Evolutionary conservation across 1,284 basidiomycete species (phyloP), one percentile per base, ranked within the genome.

Genomic region (Garcileccinum viscosum): DNA sequence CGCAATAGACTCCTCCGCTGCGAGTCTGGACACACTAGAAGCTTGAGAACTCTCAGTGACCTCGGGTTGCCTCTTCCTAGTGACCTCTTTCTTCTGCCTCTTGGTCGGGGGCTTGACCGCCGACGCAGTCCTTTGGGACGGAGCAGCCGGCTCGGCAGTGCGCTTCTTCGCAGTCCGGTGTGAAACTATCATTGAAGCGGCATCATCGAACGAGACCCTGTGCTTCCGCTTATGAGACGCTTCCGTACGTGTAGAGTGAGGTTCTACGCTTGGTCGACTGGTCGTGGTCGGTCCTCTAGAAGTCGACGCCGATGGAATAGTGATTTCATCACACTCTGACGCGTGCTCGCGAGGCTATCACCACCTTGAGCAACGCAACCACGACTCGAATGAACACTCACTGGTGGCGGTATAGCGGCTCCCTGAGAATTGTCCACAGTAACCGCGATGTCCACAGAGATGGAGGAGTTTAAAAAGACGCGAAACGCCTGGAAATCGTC

Each of bases 401-500:
- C 62, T 4, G 60, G n/a, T 7, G 64, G 35, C 14, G 37, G 40
- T 9, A 66, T 42, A 32, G 50, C 9, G 22, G 53, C 7, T 38
- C 63, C 61, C 44, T n/a, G 71, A 19, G 69, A 63, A 22, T 1
- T 33, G 47, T 60, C 61, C 14, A 72, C 72, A n/a, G 72, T 77
- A 1, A 88, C 85, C 17, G 77, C 69, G 0, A 88, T 79, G 32
- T 85, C 82, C n/a, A 83, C 77, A 2, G 81, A 69, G 1, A 65
- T 71, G 3, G 72, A 62, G 1, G 74, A 76, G 64, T 80, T 67
- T 44, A 75, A 27, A 24, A 81, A 78, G 12, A 85, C 81, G 68
- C 82, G 79, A 77, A 94, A 92, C 2, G 92, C 92, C 64, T 90
- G 89, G 70, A 93, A 94, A 77, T 94, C 92, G 62, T 91, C 92